phyloP scores from a whole-genome alignment of 2,329 filamentous ascomycete genomes.

The Acarospora socialis region DNA sequence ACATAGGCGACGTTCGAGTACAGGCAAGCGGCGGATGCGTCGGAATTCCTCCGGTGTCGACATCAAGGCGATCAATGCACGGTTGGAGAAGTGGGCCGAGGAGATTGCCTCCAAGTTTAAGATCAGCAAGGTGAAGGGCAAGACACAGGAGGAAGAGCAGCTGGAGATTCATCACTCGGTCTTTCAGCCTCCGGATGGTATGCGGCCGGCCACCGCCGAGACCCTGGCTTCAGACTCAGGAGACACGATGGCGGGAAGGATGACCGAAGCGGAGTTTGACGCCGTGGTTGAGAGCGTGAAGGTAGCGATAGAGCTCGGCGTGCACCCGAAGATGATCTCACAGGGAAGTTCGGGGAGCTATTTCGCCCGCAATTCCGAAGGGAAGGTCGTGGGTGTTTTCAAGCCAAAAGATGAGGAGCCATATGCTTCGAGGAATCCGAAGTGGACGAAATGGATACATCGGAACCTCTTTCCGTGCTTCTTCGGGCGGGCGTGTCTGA shows the following conservation, averaged over 20 bases:
- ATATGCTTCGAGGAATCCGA: conserved; percentile 90
- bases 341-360: conserved; percentile 97
- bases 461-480: conserved; percentile 94
- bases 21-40: conserved; percentile 38
- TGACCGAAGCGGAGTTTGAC: conserved; percentile 73
- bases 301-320: conserved; percentile 72
- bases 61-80: conserved; percentile 93
- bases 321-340: conserved; percentile 90
- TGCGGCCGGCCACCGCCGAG: conserved; percentile 66
- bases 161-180: conserved; percentile 96
- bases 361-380: conserved; percentile 81
- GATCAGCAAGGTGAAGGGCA: conserved; percentile 60
- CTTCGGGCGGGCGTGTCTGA: conserved; percentile 87
- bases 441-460: conserved; percentile 99
- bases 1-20: conserved; percentile 31
- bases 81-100: conserved; percentile 90
- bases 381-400: conserved; percentile 93
- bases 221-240: conserved; percentile 45
- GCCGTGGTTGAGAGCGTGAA: conserved; percentile 80
- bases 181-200: conserved; percentile 81
- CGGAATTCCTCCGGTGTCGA: conserved; percentile 81
- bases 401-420: conserved; percentile 99
- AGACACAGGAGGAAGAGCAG: conserved; percentile 63
- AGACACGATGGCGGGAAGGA: conserved; percentile 45
- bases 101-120: conserved; percentile 98